Conservation (phyloP, 768 basidiomycete species). For the Macrolepiota fuliginosa region DNA sequence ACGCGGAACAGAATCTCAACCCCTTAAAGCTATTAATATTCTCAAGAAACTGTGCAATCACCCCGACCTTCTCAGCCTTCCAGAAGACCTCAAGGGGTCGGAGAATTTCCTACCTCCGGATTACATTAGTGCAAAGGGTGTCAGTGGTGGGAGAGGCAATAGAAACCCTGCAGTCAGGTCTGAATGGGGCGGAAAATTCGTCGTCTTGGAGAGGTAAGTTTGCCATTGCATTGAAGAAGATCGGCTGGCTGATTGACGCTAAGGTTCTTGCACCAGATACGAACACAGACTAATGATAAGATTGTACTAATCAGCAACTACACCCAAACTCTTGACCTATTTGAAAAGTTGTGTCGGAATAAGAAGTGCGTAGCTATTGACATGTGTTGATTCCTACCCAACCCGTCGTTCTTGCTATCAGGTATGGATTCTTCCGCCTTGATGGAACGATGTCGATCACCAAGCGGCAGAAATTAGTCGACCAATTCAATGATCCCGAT, state of each 20-base stretch:
- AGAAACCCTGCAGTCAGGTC: conserved; percentile 58
- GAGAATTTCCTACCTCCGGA: conserved; percentile 67
- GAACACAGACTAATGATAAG: conserved; percentile 84
- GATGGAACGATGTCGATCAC: conserved; percentile 92
- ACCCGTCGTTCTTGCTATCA: conserved; percentile 25
- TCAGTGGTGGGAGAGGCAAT: conserved; percentile 39
- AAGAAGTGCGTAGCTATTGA: conserved; percentile 69
- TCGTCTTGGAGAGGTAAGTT: conserved; percentile 84
- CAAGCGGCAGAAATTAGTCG: conserved; percentile 93
- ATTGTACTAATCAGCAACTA: conserved; percentile 97
- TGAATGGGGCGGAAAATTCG: conserved; percentile 89
- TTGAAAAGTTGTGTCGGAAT: conserved; percentile 82
- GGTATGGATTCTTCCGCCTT: conserved; percentile 89
- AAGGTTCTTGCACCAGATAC: conserved; percentile 84
- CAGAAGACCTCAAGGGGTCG: conserved; percentile 79
- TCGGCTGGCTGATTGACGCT: background rate
- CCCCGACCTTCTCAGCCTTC: conserved; percentile 85
- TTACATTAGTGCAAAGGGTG: conserved; percentile 36
- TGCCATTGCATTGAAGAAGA: background rate
- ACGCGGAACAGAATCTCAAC: conserved; percentile 85
- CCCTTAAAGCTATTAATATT: conserved; percentile 94
- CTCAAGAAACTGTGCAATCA: conserved; percentile 96
- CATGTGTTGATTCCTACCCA: background rate
- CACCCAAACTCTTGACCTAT: conserved; percentile 91
- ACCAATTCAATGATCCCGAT: conserved; percentile 91